phyloP scores from a whole-genome alignment of 2,329 filamentous ascomycete genomes.

The Trichoderma sp. region DNA sequence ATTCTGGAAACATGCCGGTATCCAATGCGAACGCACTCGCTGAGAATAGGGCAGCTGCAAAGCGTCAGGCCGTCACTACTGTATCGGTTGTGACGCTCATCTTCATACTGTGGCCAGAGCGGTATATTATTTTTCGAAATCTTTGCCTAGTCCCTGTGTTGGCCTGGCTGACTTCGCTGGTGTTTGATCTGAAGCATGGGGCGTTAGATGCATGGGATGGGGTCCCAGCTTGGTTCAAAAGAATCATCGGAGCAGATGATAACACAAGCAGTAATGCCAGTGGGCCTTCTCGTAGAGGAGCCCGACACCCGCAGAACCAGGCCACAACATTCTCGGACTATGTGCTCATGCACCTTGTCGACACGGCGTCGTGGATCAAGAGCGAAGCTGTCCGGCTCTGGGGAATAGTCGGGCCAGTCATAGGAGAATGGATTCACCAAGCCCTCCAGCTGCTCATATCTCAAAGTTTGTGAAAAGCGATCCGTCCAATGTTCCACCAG shows the following conservation, averaged over 20 bases:
- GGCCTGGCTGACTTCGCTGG: constrained; percentile 7
- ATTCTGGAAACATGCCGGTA: background rate
- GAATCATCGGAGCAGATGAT: constrained; percentile 11
- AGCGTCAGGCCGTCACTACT: constrained; percentile 14
- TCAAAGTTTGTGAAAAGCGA: background rate
- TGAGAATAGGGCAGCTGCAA: background rate
- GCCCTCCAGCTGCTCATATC: background rate
- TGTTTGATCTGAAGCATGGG: constrained; percentile 8
- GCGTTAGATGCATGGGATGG: constrained; percentile 12
- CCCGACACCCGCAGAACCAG: background rate
- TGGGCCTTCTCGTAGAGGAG: background rate
- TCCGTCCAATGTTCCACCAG: background rate
- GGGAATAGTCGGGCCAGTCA: background rate
- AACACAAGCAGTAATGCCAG: background rate
- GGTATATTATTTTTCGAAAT: constrained; percentile 2
- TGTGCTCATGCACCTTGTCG: background rate
- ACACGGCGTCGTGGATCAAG: background rate
- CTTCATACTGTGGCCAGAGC: constrained; percentile 12
- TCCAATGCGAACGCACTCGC: background rate
- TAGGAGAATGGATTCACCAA: background rate
- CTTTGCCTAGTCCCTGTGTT: constrained; percentile 8
- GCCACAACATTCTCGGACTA: background rate
- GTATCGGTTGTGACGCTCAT: constrained; percentile 4
- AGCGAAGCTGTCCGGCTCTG: background rate
- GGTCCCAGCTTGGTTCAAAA: constrained; percentile 10